A percentile compares a stretch with the other conserved stretches of the same genome.
These are phyloP conservation scores for Collybia mongolica DNA, from an alignment of 768 basidiomycete genomes.

Conservation along the genomic window DNA sequence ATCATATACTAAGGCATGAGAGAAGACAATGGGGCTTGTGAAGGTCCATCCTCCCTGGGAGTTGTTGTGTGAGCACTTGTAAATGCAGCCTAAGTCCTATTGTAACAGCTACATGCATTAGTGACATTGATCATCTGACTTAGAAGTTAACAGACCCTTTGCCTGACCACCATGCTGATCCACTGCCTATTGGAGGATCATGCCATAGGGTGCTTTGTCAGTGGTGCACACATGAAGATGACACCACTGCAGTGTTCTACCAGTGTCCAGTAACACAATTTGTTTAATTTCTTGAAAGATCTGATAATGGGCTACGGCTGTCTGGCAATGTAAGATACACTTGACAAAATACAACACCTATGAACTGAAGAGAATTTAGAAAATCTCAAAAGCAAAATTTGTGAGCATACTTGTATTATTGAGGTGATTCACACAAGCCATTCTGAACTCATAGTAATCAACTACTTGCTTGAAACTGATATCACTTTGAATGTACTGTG, in stretches of 20 bases:
- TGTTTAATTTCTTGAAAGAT: constrained; percentile 7
- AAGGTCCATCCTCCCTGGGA: constrained; percentile 12
- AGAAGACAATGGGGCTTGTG: constrained; percentile 19
- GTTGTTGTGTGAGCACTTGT: constrained; percentile 7
- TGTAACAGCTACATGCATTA: too few relatives aligned
- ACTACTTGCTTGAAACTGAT: constrained; percentile 21
- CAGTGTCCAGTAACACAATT: constrained; percentile 20
- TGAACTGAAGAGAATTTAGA: not conserved
- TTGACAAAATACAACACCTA: not conserved
- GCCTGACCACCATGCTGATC: constrained; percentile 24
- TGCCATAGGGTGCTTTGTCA: constrained; percentile 8
- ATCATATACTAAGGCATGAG: constrained; percentile 11
- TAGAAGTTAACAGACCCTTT: constrained; percentile 11
- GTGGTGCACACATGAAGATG: constrained; percentile 15
- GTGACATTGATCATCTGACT: not conserved
- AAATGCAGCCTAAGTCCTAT: constrained; percentile 21
- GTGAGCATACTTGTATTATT: constrained; percentile 19
- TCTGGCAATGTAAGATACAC: constrained; percentile 8
- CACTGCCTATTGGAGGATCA: constrained; percentile 15
- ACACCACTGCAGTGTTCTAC: constrained; percentile 13
- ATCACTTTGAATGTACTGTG: constrained; percentile 23
- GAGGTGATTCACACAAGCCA: constrained; percentile 15
- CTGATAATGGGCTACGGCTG: constrained; percentile 16
- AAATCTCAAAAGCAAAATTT: not conserved
- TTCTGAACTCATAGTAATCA: constrained; percentile 24